These are phyloP conservation scores for Psilocybe tampanensis DNA, from an alignment of 768 basidiomycete genomes.

Conservation along the genomic window DNA sequence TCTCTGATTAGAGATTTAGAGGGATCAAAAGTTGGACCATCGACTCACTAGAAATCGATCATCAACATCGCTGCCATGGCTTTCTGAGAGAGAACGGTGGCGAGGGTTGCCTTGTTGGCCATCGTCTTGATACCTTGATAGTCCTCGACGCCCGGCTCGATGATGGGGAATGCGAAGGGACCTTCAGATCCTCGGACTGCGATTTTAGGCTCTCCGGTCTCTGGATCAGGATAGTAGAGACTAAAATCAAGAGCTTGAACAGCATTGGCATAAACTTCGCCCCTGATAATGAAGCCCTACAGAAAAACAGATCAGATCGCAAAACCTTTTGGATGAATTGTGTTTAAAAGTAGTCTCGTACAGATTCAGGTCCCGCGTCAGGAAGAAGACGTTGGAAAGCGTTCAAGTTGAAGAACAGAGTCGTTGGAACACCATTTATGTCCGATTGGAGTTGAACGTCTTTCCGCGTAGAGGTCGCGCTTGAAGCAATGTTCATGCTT, in stretches of 20 bases:
- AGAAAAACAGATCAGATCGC: neutral
- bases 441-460: neutral
- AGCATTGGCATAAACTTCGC: neutral
- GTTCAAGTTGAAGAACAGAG: neutral
- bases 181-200: neutral
- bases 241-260: neutral
- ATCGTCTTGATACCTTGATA: slow-evolving; percentile 1
- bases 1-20: neutral
- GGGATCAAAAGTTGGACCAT: neutral
- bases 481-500: slow-evolving; percentile 2
- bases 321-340: neutral
- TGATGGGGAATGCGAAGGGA: slow-evolving; percentile 2
- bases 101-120: neutral
- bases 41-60: slow-evolving; percentile 1
- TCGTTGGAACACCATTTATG: neutral
- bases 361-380: neutral
- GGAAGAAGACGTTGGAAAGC: slow-evolving; percentile 1
- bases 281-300: neutral
- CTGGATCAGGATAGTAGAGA: neutral
- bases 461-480: neutral
- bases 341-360: neutral
- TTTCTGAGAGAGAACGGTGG: neutral
- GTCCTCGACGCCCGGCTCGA: slow-evolving; percentile 3
- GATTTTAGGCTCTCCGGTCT: neutral
- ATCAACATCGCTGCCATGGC: slow-evolving; percentile 4